phyloP scores from a whole-genome alignment of 495 filamentous ascomycete species.

The Hyphodiscus hymeniophilus region DNA sequence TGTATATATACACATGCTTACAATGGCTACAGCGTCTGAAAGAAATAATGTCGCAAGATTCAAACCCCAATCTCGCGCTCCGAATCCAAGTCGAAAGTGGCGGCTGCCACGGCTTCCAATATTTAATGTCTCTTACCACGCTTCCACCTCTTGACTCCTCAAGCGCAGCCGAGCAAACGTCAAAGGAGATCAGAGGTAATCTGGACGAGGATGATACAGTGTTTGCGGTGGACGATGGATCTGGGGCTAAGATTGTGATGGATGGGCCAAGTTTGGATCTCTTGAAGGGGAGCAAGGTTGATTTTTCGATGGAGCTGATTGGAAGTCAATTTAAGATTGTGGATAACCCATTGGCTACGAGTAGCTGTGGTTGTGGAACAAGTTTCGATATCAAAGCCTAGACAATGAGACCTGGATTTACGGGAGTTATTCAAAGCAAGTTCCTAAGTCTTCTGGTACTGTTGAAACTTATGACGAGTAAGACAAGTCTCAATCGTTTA shows the following conservation, averaged over 20 bases:
- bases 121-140: slow-evolving; percentile 77
- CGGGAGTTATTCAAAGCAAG: too few relatives aligned
- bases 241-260: slow-evolving; percentile 76
- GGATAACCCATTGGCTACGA: slow-evolving; percentile 81
- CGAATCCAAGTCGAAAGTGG: slow-evolving; percentile 86
- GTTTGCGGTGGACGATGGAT: slow-evolving; percentile 33
- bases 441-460: too few relatives aligned
- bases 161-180: slow-evolving; percentile 2
- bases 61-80: slow-evolving; percentile 74
- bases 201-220: slow-evolving; percentile 74
- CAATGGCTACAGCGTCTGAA: slow-evolving; percentile 46
- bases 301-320: slow-evolving; percentile 95
- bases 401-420: background rate
- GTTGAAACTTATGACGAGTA: too few relatives aligned
- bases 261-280: slow-evolving; percentile 83
- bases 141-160: slow-evolving; percentile 29
- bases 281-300: slow-evolving; percentile 85
- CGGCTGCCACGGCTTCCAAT: slow-evolving; percentile 97
- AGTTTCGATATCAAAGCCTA: slow-evolving; percentile 86
- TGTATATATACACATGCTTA: background rate
- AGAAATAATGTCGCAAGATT: slow-evolving; percentile 59
- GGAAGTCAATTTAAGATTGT: slow-evolving; percentile 97
- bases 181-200: slow-evolving; percentile 23
- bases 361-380: slow-evolving; percentile 95
- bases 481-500: too few relatives aligned